These are phyloP conservation scores for Flaveria sonorensis DNA, from an alignment of 129 eudicot species.

Conservation along the genomic window DNA sequence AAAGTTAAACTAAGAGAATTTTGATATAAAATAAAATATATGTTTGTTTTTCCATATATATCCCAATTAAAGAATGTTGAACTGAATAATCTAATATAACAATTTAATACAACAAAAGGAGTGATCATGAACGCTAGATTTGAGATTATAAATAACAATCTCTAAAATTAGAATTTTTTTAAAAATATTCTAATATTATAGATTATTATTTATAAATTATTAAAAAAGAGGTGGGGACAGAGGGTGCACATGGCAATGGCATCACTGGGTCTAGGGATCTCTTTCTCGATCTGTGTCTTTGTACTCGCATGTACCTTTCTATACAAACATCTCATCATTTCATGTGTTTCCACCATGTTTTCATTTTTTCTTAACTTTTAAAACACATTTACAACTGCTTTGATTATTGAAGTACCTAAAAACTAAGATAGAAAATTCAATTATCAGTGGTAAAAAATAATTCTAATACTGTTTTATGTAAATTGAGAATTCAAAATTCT, in stretches of 20 bases:
- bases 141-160: neutral
- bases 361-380: neutral
- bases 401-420: neutral
- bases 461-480: too few species aligned
- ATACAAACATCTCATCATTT: slow-evolving; percentile 36
- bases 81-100: neutral
- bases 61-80: too few species aligned
- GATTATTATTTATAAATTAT: neutral
- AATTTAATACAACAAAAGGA: too few species aligned
- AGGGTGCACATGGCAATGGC: slow-evolving; percentile 37
- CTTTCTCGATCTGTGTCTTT: slow-evolving; percentile 33
- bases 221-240: slow-evolving; percentile 24
- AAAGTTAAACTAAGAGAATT: too few species aligned
- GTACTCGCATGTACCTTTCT: slow-evolving; percentile 41
- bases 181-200: too few species aligned
- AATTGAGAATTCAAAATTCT: too few species aligned
- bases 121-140: neutral
- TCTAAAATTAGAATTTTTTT: neutral
- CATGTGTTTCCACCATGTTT: neutral
- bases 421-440: too few species aligned
- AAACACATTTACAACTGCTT: neutral
- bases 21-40: too few species aligned
- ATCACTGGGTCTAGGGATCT: slow-evolving; percentile 30
- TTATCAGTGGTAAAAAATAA: too few species aligned
- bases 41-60: neutral